Evolutionary conservation across 495 filamentous ascomycete genomes (phyloP).

Genomic region (Podospora bellae-mahoneyi): DNA sequence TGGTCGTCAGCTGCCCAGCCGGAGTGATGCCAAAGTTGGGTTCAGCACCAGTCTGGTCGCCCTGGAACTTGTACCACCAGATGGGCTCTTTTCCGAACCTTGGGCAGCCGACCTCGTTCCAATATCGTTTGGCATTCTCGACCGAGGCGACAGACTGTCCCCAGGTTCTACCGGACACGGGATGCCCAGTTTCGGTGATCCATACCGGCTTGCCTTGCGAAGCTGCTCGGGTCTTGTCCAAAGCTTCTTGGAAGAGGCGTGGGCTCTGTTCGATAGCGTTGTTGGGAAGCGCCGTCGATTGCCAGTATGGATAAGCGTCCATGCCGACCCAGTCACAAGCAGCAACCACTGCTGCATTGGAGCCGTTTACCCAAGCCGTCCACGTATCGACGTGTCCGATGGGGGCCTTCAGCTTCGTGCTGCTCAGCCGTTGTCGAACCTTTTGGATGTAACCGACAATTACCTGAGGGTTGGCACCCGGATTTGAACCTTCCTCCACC

Average conservation of each 20-base stretch:
- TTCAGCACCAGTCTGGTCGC: conserved; percentile 55
- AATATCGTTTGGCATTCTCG: conserved; percentile 75
- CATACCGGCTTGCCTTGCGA: conserved; percentile 70
- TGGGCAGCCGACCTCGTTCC: conserved; percentile 72
- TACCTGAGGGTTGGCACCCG: conserved; percentile 54
- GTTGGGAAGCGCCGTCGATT: conserved; percentile 49
- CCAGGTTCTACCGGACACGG: conserved; percentile 60
- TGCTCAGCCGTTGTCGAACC: conserved; percentile 55
- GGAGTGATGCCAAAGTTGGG: conserved; percentile 67
- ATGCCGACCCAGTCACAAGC: conserved; percentile 73
- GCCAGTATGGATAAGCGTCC: conserved; percentile 73
- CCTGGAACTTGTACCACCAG: conserved; percentile 76
- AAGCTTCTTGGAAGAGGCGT: conserved; percentile 60
- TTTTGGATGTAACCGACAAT: conserved; percentile 65
- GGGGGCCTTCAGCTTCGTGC: conserved; percentile 54
- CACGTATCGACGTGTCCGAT: conserved; percentile 93
- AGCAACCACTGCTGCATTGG: conserved; percentile 68
- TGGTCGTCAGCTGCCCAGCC: conserved; percentile 42
- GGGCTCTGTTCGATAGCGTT: conserved; percentile 64
- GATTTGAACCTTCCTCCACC: conserved; percentile 38
- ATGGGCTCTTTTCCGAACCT: conserved; percentile 65
- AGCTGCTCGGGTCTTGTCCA: conserved; percentile 54
- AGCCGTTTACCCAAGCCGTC: conserved; percentile 74
- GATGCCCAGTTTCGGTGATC: conserved; percentile 91
- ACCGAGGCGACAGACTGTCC: conserved; percentile 59